Percentiles rank a stretch among this genome's conserved stretches.
Conservation (phyloP, 805 yeast genomes). For the Starmerella etchellsii region DNA sequence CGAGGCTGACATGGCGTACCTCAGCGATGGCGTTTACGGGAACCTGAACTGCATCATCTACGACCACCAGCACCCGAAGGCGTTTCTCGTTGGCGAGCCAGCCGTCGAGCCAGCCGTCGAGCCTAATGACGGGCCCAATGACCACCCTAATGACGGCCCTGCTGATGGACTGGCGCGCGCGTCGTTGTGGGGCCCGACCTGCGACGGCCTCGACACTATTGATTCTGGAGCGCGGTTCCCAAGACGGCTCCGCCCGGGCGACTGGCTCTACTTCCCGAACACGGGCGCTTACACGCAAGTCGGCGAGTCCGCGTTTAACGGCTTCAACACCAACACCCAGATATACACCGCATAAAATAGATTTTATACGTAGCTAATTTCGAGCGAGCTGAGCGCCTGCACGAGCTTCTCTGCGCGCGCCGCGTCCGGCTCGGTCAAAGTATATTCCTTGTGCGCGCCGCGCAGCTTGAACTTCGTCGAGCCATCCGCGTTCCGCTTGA, state of each 20-base stretch:
- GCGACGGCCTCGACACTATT: conserved; percentile 90
- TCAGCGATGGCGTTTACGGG: conserved; percentile 93
- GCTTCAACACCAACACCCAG: conserved; percentile 36
- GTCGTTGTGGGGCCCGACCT: conserved; percentile 96
- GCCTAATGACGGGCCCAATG: too few relatives aligned
- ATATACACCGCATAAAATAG: conserved; percentile 6
- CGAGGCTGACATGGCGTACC: conserved; percentile 47
- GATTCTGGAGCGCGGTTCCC: conserved; percentile 40
- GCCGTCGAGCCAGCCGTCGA: too few relatives aligned
- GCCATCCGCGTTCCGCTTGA: conserved; percentile 84
- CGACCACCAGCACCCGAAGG: conserved; percentile 75
- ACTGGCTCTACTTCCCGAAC: conserved; percentile 76
- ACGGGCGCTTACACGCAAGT: conserved; percentile 88
- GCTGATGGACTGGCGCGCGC: conserved; percentile 13
- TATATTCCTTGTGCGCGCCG: conserved; percentile 89
- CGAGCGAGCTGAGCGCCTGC: conserved; percentile 50
- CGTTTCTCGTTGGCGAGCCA: conserved; percentile 42
- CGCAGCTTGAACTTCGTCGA: conserved; percentile 99
- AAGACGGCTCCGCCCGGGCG: conserved; percentile 62
- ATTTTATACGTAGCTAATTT: too few relatives aligned
- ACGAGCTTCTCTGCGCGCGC: conserved; percentile 95
- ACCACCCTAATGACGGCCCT: too few relatives aligned
- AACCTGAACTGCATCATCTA: conserved; percentile 86
- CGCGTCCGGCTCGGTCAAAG: conserved; percentile 87
- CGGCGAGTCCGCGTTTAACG: conserved; percentile 88